Evolutionary conservation across 768 basidiomycete species (phyloP).

Genomic region (Erythrobasidium yunnanense): DNA sequence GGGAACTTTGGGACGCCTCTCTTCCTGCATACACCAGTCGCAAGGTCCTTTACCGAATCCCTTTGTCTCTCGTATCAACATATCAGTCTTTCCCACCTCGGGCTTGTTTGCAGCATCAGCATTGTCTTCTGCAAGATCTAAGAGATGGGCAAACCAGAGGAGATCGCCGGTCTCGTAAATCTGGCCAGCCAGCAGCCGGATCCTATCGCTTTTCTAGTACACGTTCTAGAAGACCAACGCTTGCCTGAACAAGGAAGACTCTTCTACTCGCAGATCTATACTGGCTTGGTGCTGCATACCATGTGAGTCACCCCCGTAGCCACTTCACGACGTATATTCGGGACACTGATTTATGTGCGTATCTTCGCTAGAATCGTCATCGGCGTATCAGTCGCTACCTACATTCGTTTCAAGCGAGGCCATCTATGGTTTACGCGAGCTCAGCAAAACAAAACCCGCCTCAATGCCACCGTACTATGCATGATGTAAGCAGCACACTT

Average conservation of each 20-base stretch:
- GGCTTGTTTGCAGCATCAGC: too few relatives aligned
- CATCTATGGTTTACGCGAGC: conserved; percentile 13
- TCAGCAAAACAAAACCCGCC: neutral
- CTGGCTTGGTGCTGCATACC: neutral
- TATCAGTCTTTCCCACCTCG: too few relatives aligned
- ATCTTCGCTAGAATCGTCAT: neutral
- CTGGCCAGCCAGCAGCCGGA: neutral
- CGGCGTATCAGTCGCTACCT: neutral
- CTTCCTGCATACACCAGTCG: too few relatives aligned
- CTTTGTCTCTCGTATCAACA: too few relatives aligned
- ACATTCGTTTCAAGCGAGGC: neutral
- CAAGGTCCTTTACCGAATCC: too few relatives aligned
- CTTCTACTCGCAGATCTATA: neutral
- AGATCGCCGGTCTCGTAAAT: neutral
- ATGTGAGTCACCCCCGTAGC: neutral
- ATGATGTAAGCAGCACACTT: neutral
- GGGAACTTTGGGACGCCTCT: neutral
- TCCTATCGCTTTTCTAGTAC: neutral
- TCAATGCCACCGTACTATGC: conserved; percentile 13
- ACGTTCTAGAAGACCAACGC: neutral
- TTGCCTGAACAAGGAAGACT: neutral
- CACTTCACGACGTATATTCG: neutral
- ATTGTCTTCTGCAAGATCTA: neutral
- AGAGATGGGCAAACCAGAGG: neutral
- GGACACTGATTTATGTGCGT: neutral